Conservation (phyloP, 257 asterid genomes). For the Parsonsia alboflavescens region DNA sequence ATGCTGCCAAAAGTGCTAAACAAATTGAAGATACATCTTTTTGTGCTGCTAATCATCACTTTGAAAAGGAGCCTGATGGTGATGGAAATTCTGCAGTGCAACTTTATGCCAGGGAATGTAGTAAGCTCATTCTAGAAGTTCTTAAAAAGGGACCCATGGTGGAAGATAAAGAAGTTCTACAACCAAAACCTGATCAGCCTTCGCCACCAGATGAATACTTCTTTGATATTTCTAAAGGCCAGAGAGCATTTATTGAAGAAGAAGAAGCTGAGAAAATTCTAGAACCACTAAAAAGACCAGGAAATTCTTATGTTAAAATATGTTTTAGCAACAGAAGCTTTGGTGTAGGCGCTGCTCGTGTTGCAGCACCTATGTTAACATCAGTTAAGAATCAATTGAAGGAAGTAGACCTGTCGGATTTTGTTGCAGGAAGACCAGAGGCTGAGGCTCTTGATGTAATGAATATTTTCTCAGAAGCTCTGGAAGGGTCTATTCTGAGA, state of each 20-base stretch:
- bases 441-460: slow-evolving; percentile 92
- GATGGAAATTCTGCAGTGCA: slow-evolving; percentile 97
- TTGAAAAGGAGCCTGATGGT: slow-evolving; percentile 83
- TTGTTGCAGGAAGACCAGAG: slow-evolving; percentile 94
- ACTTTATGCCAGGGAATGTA: slow-evolving; percentile 87
- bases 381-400: slow-evolving; percentile 67
- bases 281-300: slow-evolving; percentile 63
- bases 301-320: slow-evolving; percentile 62
- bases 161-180: slow-evolving; percentile 34
- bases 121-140: slow-evolving; percentile 71
- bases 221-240: slow-evolving; percentile 85
- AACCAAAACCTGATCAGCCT: slow-evolving; percentile 25
- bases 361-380: slow-evolving; percentile 78
- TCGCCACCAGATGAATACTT: slow-evolving; percentile 29
- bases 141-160: slow-evolving; percentile 46
- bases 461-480: slow-evolving; percentile 82
- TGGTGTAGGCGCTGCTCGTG: slow-evolving; percentile 65
- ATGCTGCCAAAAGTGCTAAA: slow-evolving; percentile 59
- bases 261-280: slow-evolving; percentile 75
- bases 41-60: slow-evolving; percentile 51
- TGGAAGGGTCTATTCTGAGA: slow-evolving; percentile 76
- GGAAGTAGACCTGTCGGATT: slow-evolving; percentile 94
- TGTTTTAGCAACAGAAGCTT: slow-evolving; percentile 97
- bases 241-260: slow-evolving; percentile 74
- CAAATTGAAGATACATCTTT: slow-evolving; percentile 74